Conservation (phyloP, 139 green algal genomes). For the Haematococcus lacustris region DNA sequence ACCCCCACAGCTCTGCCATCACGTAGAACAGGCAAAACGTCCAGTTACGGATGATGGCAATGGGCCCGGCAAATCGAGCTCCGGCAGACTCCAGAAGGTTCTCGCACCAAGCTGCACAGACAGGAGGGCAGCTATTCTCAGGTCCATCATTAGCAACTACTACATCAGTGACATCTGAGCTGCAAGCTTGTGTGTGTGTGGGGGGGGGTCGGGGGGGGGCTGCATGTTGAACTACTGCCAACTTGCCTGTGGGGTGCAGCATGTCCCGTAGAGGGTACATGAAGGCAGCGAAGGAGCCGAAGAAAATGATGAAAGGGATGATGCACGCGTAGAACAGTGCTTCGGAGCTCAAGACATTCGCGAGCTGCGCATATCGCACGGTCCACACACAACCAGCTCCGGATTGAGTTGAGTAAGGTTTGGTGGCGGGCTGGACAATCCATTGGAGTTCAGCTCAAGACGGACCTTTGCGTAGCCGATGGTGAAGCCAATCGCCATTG, state of each 20-base stretch:
- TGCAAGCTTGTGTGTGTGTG: too few species aligned
- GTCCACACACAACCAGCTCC: too few species aligned
- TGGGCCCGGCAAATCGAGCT: conserved; percentile 82
- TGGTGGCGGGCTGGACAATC: too few species aligned
- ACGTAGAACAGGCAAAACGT: conserved; percentile 99
- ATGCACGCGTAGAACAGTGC: conserved; percentile 96
- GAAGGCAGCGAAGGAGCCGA: conserved; percentile 90
- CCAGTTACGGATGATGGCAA: conserved; percentile 98
- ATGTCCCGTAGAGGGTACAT: conserved; percentile 88
- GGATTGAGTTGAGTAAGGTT: too few species aligned
- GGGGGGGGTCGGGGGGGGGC: too few species aligned
- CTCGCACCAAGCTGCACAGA: conserved; percentile 62
- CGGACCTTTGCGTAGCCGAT: conserved; percentile 78
- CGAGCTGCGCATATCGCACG: too few species aligned
- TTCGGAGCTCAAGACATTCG: conserved; percentile 84
- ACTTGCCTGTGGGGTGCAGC: conserved; percentile 82
- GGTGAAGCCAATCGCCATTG: conserved; percentile 93
- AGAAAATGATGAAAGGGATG: conserved; percentile 98
- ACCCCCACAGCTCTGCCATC: conserved; percentile 99
- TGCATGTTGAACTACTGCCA: too few species aligned
- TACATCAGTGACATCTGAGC: too few species aligned
- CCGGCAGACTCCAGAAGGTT: conserved; percentile 69
- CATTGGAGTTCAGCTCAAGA: too few species aligned
- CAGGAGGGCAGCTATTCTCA: too few species aligned
- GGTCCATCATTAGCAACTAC: too few species aligned